A percentile compares a stretch with the other conserved stretches of the same genome.
phyloP scores from a whole-genome alignment of 495 filamentous ascomycete species.

The Wilcoxina mikolae region DNA sequence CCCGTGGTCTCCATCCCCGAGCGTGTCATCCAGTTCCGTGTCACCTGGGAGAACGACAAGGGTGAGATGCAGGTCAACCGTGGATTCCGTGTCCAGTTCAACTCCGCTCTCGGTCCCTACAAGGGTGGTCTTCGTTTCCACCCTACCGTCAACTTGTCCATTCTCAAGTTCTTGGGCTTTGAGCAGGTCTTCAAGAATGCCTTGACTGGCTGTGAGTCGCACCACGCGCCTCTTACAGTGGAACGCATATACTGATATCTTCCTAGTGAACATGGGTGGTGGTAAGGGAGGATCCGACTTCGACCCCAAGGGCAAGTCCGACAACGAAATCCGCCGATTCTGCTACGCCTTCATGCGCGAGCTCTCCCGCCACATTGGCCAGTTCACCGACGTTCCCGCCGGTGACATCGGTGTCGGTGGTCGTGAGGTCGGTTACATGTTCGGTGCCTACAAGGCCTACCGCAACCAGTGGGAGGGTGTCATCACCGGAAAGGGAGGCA shows the following conservation, averaged over 20 bases:
- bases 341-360: constrained; percentile 93
- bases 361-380: constrained; percentile 87
- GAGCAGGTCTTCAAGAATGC: constrained; percentile 99
- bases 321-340: constrained; percentile 95
- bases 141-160: constrained; percentile 88
- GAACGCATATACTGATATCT: constrained; percentile 5
- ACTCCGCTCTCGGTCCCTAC: constrained; percentile 93
- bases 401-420: constrained; percentile 86
- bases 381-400: constrained; percentile 87
- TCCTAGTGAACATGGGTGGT: constrained; percentile 83
- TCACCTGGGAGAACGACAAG: constrained; percentile 91
- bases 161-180: constrained; percentile 96
- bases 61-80: constrained; percentile 83
- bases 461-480: constrained; percentile 87
- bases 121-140: constrained; percentile 96
- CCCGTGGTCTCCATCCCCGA: constrained; percentile 81
- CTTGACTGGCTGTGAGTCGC: constrained; percentile 70
- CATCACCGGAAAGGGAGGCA: constrained; percentile 85
- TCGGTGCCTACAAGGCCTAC: constrained; percentile 84
- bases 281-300: constrained; percentile 98
- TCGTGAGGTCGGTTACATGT: constrained; percentile 86
- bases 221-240: background rate
- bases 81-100: constrained; percentile 97
- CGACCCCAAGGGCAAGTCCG: constrained; percentile 96
- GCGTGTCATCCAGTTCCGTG: constrained; percentile 92